Evolutionary conservation across 306 rosid species (phyloP).

Genomic region (Sphenostylis stenocarpa): DNA sequence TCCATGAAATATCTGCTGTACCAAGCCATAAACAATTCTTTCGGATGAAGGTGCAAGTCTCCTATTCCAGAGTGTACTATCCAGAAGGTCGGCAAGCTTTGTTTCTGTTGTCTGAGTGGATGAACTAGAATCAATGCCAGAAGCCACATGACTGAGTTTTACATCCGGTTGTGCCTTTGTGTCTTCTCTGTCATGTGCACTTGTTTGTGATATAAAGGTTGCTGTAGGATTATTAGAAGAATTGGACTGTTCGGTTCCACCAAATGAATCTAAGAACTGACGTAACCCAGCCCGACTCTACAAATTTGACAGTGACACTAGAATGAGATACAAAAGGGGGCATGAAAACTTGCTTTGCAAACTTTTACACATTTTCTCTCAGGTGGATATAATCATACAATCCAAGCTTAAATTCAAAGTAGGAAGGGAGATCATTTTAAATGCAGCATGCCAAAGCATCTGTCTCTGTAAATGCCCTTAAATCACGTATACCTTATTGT

Average conservation of each 20-base stretch:
- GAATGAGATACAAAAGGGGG: conserved; percentile 19
- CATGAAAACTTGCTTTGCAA: conserved; percentile 24
- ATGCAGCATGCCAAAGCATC: conserved; percentile 14
- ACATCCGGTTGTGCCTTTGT: conserved; percentile 74
- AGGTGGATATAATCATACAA: conserved; percentile 5
- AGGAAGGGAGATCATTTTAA: conserved; percentile 8
- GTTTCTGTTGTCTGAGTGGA: conserved; percentile 75
- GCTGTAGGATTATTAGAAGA: conserved; percentile 42
- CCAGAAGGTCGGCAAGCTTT: conserved; percentile 94
- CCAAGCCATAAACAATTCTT: conserved; percentile 94
- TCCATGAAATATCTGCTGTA: conserved; percentile 97
- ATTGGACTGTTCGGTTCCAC: conserved; percentile 79
- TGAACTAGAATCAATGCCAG: conserved; percentile 67
- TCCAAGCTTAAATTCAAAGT: conserved; percentile 14
- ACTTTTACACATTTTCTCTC: conserved; percentile 12
- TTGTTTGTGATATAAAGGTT: conserved; percentile 55
- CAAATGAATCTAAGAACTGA: conserved; percentile 93
- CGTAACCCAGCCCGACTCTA: conserved; percentile 96
- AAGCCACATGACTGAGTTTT: conserved; percentile 88
- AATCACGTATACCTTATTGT: conserved; percentile 76
- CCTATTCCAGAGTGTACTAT: conserved; percentile 96
- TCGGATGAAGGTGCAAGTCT: conserved; percentile 98
- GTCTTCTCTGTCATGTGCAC: conserved; percentile 70
- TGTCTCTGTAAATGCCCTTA: not conserved
- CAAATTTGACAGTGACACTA: conserved; percentile 38